Conservation (phyloP, 352 stramenopile genomes). For the Globisporangium camurandrum region DNA sequence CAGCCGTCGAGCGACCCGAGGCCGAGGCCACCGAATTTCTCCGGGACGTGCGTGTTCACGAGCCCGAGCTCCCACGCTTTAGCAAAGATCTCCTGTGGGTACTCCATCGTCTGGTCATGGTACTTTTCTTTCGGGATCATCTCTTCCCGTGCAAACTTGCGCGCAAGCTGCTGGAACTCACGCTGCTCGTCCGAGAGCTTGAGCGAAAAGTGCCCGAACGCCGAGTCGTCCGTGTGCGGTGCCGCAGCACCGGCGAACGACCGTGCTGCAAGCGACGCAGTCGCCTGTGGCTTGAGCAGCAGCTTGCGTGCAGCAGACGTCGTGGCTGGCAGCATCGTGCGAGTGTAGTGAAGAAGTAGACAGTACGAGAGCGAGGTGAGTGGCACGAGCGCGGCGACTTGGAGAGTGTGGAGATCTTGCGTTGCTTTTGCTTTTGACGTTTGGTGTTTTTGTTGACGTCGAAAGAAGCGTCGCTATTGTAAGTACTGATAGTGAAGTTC, state of each 20-base stretch:
- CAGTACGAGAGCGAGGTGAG: not conserved
- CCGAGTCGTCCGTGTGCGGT: constrained; percentile 46
- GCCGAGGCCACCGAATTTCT: constrained; percentile 78
- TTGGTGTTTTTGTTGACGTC: too few relatives aligned
- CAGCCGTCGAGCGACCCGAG: constrained; percentile 75
- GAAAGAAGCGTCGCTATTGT: not conserved
- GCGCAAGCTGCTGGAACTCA: constrained; percentile 77
- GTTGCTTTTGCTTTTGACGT: not conserved
- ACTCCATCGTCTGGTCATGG: constrained; percentile 81
- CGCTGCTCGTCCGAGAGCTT: constrained; percentile 85
- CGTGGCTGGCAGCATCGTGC: constrained; percentile 15
- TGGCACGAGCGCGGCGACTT: constrained; percentile 1
- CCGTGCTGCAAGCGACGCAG: constrained; percentile 14
- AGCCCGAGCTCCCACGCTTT: constrained; percentile 88
- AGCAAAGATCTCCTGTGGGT: constrained; percentile 81
- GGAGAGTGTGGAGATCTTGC: constrained; percentile 4
- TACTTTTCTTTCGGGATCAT: constrained; percentile 86
- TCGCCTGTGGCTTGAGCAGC: constrained; percentile 4
- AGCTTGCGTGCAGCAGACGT: constrained; percentile 12
- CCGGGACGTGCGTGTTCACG: constrained; percentile 82
- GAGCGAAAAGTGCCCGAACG: constrained; percentile 47
- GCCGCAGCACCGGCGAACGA: constrained; percentile 32
- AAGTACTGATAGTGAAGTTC: not conserved
- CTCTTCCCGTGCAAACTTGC: constrained; percentile 87
- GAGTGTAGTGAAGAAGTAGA: not conserved